Base-by-base conservation (phyloP, 805 yeast species). In the Candida manassasensis region DNA sequence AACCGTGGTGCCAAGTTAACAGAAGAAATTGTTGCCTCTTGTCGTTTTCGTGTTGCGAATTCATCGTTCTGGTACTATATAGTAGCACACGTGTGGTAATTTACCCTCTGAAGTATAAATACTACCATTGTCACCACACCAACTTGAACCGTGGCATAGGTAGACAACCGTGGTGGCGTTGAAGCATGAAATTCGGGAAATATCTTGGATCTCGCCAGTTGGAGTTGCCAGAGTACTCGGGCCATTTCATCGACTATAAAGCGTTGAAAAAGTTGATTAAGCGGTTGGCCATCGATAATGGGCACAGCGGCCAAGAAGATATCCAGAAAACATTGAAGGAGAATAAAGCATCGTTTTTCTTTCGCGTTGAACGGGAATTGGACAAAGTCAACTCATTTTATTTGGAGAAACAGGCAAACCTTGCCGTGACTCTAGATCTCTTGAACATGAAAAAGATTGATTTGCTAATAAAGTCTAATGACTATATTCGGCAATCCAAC, bases 361-460 rank as follows among this genome's bases (percentile, higher is more conserved):
- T 93, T 67, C 75, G 85, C 48, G 70, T 93, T 21, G 98, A 93
- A 55, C 77, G 98, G 52, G 98, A 93, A 55, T 70, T 93, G 47
- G 98, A 93, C 52, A 93, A 90, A 55, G 97, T 93, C 37, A 90
- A 94, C 57, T 72, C 78, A n/a, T 90, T 86, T 55, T 93, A 93
- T 55, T 62, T 88, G 28, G 94, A 86, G 53, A 90, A 88, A 54
- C 97, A 93, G 57, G 79, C 93, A 3, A 94, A 88, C 53, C 72
- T 93, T 49, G 79, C 83, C 45, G 71, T 87, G 37, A 75, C 89
- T 45, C 67, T 89, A 36, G 90, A 89, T 43, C 75, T 87, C 29
- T 63, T 93, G 37, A 64, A 80, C 35, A 79, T 79, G 50, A 86
- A 86, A 62, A 84, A 84, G 57, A 65, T 69, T 33, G 79, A 73